Evolutionary conservation across 192 early-diverging fungal species (phyloP).

Genomic region (Funneliformis geosporum): DNA sequence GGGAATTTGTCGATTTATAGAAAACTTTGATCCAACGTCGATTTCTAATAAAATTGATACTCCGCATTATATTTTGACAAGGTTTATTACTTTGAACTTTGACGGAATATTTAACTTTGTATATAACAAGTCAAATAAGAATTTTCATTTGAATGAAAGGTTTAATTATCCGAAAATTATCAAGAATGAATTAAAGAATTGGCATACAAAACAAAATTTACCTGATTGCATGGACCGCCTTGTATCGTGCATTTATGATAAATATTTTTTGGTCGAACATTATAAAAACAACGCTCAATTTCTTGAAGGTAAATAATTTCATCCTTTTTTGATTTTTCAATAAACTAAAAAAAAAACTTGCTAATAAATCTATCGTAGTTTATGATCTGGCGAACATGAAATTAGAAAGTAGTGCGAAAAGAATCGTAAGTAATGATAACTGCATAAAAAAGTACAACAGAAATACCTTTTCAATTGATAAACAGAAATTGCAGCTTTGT

Average conservation of each 20-base stretch:
- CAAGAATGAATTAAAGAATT: not conserved
- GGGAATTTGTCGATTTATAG: not conserved
- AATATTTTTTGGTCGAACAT: not conserved
- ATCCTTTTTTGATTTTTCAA: not conserved
- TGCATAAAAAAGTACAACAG: no score
- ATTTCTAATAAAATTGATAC: not conserved
- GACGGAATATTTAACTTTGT: not conserved
- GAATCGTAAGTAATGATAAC: no score
- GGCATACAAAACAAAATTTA: not conserved
- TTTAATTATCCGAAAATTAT: not conserved
- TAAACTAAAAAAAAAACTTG: not conserved
- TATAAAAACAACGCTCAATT: not conserved
- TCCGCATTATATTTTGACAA: not conserved
- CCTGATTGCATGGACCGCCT: not conserved
- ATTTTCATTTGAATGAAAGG: not conserved
- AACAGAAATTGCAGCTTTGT: no score
- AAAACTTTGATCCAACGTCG: not conserved
- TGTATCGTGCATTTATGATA: not conserved
- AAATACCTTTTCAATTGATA: no score
- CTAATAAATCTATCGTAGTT: not conserved
- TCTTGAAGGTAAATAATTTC: not conserved
- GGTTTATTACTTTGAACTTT: not conserved
- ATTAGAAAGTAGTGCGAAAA: no score
- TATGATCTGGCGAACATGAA: not conserved
- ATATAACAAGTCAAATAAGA: not conserved